These are phyloP conservation scores for Trichosporon sp. DNA, from an alignment of 1,284 basidiomycete genomes.

Conservation along the genomic window DNA sequence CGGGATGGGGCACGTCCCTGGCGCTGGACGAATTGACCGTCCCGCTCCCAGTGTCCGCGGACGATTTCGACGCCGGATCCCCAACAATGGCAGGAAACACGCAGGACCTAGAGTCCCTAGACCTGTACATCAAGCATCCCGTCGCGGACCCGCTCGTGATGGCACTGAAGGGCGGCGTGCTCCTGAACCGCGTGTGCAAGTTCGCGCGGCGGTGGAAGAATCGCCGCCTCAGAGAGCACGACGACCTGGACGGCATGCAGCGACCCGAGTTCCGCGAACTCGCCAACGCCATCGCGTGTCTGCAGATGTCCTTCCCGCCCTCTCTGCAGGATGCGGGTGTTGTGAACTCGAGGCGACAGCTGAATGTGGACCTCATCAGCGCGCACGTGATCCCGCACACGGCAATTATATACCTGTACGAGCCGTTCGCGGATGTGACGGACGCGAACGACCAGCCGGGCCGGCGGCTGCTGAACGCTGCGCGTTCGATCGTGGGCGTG, in stretches of 20 bases:
- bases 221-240: conserved; percentile 46
- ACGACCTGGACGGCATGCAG: conserved; percentile 52
- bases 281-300: conserved; percentile 50
- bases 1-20: conserved; percentile 54
- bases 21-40: conserved; percentile 53
- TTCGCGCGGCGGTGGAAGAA: conserved; percentile 54
- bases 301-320: conserved; percentile 53
- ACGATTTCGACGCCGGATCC: conserved; percentile 43
- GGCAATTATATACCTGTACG: conserved; percentile 53
- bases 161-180: conserved; percentile 43
- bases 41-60: conserved; percentile 46
- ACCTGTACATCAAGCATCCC: conserved; percentile 54
- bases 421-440: conserved; percentile 52
- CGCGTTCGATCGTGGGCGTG: conserved; percentile 46
- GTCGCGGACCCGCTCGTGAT: conserved; percentile 52
- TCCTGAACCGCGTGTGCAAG: conserved; percentile 45
- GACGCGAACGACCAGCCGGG: conserved; percentile 48
- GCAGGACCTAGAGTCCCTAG: conserved; percentile 52
- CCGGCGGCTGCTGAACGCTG: conserved; percentile 44
- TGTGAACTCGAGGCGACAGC: conserved; percentile 27
- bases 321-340: conserved; percentile 39
- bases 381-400: conserved; percentile 51
- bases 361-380: conserved; percentile 47
- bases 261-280: conserved; percentile 53
- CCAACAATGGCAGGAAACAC: conserved; percentile 49